Conservation (phyloP, 2,329 filamentous ascomycete species). For the Aspergillus ochraceus region DNA sequence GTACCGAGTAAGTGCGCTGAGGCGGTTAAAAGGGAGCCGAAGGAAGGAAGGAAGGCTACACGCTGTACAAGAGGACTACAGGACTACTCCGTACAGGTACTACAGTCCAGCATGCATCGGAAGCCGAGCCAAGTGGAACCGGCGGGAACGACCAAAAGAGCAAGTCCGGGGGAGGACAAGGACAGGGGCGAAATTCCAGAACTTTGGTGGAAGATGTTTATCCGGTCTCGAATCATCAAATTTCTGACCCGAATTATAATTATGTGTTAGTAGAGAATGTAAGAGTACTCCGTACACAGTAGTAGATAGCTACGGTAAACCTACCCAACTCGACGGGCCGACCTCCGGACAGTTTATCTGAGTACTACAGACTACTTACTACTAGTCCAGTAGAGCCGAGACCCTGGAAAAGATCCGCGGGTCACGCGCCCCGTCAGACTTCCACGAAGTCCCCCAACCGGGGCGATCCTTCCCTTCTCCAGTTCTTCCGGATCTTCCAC, state of each 20-base stretch:
- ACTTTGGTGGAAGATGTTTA: not conserved
- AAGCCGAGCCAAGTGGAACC: not conserved
- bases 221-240: too few relatives aligned
- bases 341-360: too few relatives aligned
- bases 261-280: too few relatives aligned
- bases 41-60: not conserved
- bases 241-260: too few relatives aligned
- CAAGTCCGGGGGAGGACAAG: conserved; percentile 18
- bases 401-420: conserved; percentile 16
- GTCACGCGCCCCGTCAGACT: conserved; percentile 19
- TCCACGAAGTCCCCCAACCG: conserved; percentile 2
- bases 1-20: not conserved
- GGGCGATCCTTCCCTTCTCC: conserved; percentile 9
- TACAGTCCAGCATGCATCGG: not conserved
- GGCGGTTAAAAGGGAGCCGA: not conserved
- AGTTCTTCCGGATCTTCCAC: not conserved
- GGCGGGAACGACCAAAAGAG: conserved; percentile 19
- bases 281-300: too few relatives aligned
- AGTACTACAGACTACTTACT: too few relatives aligned
- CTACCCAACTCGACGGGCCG: not conserved
- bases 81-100: too few relatives aligned
- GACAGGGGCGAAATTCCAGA: not conserved
- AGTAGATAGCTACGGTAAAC: too few relatives aligned
- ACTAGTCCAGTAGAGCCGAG: conserved; percentile 17
- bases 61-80: too few relatives aligned